These are phyloP conservation scores for Elymus sibiricus DNA, from an alignment of 176 grass and related monocot species.

Conservation along the genomic window DNA sequence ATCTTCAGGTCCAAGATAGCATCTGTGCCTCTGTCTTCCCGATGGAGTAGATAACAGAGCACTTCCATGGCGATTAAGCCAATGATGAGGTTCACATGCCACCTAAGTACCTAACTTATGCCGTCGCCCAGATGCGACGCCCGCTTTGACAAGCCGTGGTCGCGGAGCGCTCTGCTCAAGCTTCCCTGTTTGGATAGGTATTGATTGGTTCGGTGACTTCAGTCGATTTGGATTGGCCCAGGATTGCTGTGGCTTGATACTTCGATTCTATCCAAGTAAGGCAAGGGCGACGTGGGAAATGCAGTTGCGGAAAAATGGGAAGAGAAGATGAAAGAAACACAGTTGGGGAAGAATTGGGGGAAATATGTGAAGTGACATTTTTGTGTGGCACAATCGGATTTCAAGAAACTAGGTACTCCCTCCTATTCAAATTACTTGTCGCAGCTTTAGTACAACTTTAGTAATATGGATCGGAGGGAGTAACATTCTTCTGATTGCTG, in stretches of 20 bases:
- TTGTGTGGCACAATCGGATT: not conserved
- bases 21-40: slow-evolving; percentile 20
- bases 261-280: not conserved
- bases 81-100: slow-evolving; percentile 24
- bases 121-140: not conserved
- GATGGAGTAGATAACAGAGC: slow-evolving; percentile 58
- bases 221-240: not conserved
- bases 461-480: no score
- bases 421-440: no score
- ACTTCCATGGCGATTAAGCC: slow-evolving; percentile 57
- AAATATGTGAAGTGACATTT: not conserved
- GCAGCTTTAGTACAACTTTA: no score
- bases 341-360: not conserved
- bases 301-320: not conserved
- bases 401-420: not conserved
- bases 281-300: not conserved
- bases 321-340: not conserved
- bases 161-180: not conserved
- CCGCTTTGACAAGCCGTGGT: not conserved
- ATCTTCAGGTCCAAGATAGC: slow-evolving; percentile 73
- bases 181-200: not conserved
- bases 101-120: not conserved
- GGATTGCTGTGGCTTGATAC: not conserved
- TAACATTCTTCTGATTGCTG: not conserved
- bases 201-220: not conserved